A percentile compares a stretch with the other conserved stretches of the same genome.
Evolutionary conservation across 768 basidiomycete genomes (phyloP).

Genomic region (Tulasnella sp.): DNA sequence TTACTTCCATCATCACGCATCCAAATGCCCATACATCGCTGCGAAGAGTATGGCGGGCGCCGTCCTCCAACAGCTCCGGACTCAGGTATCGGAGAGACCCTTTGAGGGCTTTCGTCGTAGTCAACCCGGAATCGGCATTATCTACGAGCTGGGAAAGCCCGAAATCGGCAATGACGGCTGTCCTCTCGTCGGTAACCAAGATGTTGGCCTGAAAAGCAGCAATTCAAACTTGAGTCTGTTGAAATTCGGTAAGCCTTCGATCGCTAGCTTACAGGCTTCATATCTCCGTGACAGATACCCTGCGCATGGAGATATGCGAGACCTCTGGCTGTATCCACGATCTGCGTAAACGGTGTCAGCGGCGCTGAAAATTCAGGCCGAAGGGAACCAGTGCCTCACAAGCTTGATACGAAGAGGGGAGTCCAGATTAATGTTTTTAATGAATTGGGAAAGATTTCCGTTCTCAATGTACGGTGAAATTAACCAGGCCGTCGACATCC

Average conservation of each 20-base stretch:
- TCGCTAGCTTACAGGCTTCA: not conserved
- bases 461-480: not conserved
- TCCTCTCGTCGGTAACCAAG: not conserved
- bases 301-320: not conserved
- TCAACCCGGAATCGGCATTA: not conserved
- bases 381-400: not conserved
- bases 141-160: not conserved
- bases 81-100: not conserved
- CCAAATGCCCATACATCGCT: not conserved
- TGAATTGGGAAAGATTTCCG: not conserved
- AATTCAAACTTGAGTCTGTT: not conserved
- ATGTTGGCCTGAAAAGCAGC: not conserved
- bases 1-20: not conserved
- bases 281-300: not conserved
- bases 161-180: not conserved
- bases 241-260: not conserved
- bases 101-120: not conserved
- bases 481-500: not conserved
- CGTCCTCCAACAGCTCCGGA: not conserved
- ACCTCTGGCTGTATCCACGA: not conserved
- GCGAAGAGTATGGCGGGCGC: not conserved
- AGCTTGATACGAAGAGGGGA: not conserved
- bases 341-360: not conserved
- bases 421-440: not conserved
- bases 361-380: not conserved